Base-by-base conservation (phyloP, 2,329 filamentous ascomycete genomes). In the Monilinia laxa region DNA sequence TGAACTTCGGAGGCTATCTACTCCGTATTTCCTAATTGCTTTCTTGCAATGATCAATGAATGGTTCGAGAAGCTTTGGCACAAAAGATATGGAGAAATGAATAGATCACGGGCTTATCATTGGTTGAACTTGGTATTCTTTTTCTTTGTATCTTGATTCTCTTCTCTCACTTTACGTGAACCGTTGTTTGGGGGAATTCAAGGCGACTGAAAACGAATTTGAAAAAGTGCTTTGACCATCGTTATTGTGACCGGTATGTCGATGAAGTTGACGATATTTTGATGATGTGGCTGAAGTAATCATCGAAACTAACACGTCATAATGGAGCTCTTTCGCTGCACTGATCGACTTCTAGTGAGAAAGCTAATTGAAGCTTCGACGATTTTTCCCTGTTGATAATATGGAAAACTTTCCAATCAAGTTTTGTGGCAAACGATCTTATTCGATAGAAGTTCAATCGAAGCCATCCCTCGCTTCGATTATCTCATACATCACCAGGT, bases 231-330 rank as follows among this genome's bases (percentile, higher is more conserved):
- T 60, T 60, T 49, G 28, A 49, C 45, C 1, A 16, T 60, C n/a
- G 20, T 60, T 35, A 47, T 6, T 49, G 6, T 47, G 2, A 20
- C 7, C 31, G 31, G 31, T 9, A 35, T n/a, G 1, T 25, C 25
- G 57, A 59, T 59, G 57, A 59, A 59, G 57, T 20, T 49, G 18
- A 47, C 49, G 42, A 59, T 31, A 47, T 47, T 35, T 23, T 16
- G 57, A 59, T 49, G 18, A 59, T 59, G 57, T 59, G 42, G 57
- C 20, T 51, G 14, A 16, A 18, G 31, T 38, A 12, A n/a, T 54
- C 28, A 35, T 54, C 28, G 28, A 35, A 28, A 54, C 28, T 35
- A 53, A 35, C n/a, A 55, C 53, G 53, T 55, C 53, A 55, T 38
- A 38, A 38, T 23, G 52, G 31, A 55, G 31, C 11, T 16, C 11